These are phyloP conservation scores for Neurospora sp. DNA, from an alignment of 495 filamentous ascomycete genomes.

Conservation along the genomic window DNA sequence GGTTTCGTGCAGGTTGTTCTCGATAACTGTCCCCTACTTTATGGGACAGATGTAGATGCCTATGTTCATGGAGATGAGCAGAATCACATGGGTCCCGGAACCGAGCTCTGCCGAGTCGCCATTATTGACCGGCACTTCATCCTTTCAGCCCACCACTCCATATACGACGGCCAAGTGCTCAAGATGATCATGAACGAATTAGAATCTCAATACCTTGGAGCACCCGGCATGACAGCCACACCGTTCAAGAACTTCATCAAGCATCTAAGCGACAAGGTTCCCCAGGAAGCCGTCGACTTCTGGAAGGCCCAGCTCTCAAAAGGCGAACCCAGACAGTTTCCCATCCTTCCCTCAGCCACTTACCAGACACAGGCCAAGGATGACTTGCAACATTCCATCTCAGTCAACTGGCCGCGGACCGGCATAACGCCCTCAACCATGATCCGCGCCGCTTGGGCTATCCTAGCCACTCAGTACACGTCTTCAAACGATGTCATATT, in stretches of 20 bases:
- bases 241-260: slow-evolving; percentile 36
- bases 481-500: slow-evolving; percentile 34
- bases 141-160: slow-evolving; percentile 51
- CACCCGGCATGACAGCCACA: neutral
- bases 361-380: neutral
- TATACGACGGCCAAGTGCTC: slow-evolving; percentile 57
- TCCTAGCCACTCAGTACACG: slow-evolving; percentile 28
- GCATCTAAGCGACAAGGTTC: slow-evolving; percentile 18
- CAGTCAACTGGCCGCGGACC: neutral
- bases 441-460: slow-evolving; percentile 34
- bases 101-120: slow-evolving; percentile 13
- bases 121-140: slow-evolving; percentile 24
- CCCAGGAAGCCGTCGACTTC: neutral
- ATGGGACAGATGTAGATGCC: neutral
- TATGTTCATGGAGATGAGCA: neutral
- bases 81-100: neutral
- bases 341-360: slow-evolving; percentile 7
- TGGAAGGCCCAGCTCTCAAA: neutral
- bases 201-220: slow-evolving; percentile 1
- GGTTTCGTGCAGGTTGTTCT: neutral
- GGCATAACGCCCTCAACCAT: slow-evolving; percentile 14
- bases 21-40: neutral
- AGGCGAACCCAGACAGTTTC: slow-evolving; percentile 9
- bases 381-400: neutral
- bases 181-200: slow-evolving; percentile 18